phyloP scores from a whole-genome alignment of 441 rosid genomes.

The Brassica balearica region DNA sequence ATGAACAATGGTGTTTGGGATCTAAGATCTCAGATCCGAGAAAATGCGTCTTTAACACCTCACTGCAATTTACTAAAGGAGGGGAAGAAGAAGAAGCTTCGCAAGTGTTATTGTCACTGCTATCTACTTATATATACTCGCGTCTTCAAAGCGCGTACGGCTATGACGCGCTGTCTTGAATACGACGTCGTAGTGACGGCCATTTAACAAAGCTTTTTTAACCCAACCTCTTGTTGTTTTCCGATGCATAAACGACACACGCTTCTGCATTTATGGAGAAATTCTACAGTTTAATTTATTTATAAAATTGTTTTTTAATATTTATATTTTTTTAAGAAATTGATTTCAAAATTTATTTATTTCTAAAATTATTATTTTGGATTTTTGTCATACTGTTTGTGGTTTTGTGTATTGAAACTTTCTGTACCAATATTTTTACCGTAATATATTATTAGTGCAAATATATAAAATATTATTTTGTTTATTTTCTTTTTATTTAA shows the following conservation, averaged over 20 bases:
- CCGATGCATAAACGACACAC: constrained; percentile 11
- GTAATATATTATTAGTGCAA: too few species aligned
- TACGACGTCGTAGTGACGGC: constrained; percentile 14
- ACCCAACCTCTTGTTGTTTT: constrained; percentile 20
- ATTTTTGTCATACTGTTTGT: too few species aligned
- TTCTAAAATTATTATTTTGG: too few species aligned
- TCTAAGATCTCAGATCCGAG: constrained; percentile 54
- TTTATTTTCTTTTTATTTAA: too few species aligned
- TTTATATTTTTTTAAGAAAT: too few species aligned
- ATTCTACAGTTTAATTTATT: too few species aligned
- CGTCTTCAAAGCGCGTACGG: constrained; percentile 37
- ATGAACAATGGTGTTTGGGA: constrained; percentile 21
- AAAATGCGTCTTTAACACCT: constrained; percentile 43
- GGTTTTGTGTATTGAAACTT: too few species aligned
- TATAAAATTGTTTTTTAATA: too few species aligned
- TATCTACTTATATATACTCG: constrained; percentile 31
- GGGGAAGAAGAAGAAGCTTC: constrained; percentile 34
- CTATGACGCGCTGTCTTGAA: constrained; percentile 22
- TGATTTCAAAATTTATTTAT: too few species aligned
- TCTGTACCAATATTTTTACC: too few species aligned
- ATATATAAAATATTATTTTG: too few species aligned
- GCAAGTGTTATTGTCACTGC: constrained; percentile 30
- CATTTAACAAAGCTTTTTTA: neutral
- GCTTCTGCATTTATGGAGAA: neutral
- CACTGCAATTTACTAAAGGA: constrained; percentile 36